Evolutionary conservation across 495 filamentous ascomycete species (phyloP).

Genomic region (Trichodelitschia bisporula): DNA sequence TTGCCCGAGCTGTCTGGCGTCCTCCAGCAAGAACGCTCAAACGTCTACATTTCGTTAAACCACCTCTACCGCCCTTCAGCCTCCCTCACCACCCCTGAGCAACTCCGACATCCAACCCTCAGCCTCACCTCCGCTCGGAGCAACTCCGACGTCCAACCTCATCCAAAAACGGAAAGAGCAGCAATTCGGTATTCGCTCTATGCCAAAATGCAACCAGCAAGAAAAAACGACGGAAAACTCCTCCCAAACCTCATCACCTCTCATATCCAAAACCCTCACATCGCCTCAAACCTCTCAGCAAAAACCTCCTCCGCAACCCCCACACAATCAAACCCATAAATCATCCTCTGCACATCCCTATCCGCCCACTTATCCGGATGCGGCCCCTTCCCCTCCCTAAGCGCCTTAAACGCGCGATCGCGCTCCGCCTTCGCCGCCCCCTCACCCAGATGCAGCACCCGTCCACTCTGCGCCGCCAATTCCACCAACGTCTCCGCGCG

Average conservation of each 20-base stretch:
- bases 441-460: constrained; percentile 46
- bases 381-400: constrained; percentile 30
- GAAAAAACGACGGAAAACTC: no score
- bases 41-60: no score
- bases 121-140: no score
- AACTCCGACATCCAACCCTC: no score
- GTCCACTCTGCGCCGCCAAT: constrained; percentile 38
- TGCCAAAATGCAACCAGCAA: no score
- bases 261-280: background rate
- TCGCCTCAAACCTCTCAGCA: constrained; percentile 25
- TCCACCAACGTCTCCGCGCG: constrained; percentile 45
- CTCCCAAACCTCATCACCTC: background rate
- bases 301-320: constrained; percentile 34
- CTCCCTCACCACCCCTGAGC: no score
- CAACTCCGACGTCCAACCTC: no score
- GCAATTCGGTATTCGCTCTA: no score
- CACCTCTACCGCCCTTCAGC: no score
- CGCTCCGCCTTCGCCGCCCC: constrained; percentile 53
- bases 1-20: no score
- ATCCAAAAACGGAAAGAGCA: no score
- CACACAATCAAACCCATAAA: constrained; percentile 47
- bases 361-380: constrained; percentile 64
- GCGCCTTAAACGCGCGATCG: constrained; percentile 40
- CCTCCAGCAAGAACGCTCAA: no score
- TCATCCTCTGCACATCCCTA: constrained; percentile 52